Evolutionary conservation across 2,329 filamentous ascomycete species (phyloP).

Genomic region (Aspergillus calidoustus): DNA sequence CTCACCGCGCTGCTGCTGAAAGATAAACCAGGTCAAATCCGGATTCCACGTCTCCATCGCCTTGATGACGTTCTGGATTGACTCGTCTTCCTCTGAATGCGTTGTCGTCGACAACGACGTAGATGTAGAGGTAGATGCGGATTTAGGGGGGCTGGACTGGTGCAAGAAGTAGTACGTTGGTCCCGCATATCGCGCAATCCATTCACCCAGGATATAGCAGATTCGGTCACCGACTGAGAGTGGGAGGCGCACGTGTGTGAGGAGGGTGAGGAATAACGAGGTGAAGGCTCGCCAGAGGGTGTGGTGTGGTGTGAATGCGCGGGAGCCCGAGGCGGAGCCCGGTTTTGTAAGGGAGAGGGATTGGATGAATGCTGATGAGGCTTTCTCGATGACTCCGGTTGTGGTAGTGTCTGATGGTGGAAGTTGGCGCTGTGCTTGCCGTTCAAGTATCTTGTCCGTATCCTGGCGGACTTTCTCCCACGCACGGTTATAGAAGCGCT

Average conservation of each 20-base stretch:
- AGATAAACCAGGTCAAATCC: constrained; percentile 49
- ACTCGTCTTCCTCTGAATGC: constrained; percentile 18
- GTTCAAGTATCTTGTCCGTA: constrained; percentile 40
- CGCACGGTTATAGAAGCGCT: constrained; percentile 44
- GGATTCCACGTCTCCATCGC: constrained; percentile 49
- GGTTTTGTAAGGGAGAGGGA: constrained; percentile 25
- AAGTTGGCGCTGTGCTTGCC: constrained; percentile 30
- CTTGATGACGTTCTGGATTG: constrained; percentile 37
- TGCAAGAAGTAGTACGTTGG: constrained; percentile 37
- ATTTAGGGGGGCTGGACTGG: background rate
- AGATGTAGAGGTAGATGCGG: no score
- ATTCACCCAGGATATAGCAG: constrained; percentile 42
- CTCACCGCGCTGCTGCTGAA: constrained; percentile 29
- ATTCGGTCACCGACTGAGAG: constrained; percentile 47
- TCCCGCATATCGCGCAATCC: constrained; percentile 42
- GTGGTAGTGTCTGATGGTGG: background rate
- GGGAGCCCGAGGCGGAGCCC: constrained; percentile 26
- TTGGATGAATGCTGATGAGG: constrained; percentile 24
- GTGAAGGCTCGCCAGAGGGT: constrained; percentile 44
- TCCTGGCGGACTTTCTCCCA: constrained; percentile 45
- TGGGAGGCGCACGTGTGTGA: constrained; percentile 45
- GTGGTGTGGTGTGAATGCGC: constrained; percentile 46
- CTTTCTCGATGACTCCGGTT: background rate
- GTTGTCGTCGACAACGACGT: background rate
- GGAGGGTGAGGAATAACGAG: constrained; percentile 44